Conservation (phyloP, 352 stramenopile species). For the Phytophthora multivora region DNA sequence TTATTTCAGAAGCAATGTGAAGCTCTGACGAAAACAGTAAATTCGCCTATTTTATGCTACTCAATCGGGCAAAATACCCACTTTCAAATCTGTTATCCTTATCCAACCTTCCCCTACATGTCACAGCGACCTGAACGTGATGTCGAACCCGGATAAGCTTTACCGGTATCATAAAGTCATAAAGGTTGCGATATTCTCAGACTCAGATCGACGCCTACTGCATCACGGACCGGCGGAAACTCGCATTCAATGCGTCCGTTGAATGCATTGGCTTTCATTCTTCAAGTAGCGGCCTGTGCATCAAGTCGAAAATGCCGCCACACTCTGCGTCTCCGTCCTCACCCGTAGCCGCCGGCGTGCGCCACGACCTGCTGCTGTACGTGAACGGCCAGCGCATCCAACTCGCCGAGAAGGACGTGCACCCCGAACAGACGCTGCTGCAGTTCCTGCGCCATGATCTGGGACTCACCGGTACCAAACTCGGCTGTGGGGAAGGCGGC, state of each 20-base stretch:
- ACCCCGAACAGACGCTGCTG: conserved; percentile 81
- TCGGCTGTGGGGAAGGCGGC: conserved; percentile 95
- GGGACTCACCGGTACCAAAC: conserved; percentile 82
- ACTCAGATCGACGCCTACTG: too few relatives aligned
- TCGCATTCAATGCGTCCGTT: conserved; percentile 15
- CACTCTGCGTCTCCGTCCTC: conserved; percentile 11
- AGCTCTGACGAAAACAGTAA: too few relatives aligned
- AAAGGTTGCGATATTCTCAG: too few relatives aligned
- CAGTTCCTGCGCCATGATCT: conserved; percentile 81
- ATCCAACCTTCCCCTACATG: too few relatives aligned
- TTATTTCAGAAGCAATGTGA: too few relatives aligned
- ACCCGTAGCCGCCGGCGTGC: conserved; percentile 22
- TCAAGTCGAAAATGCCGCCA: conserved; percentile 13
- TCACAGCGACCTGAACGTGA: too few relatives aligned
- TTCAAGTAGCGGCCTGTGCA: conserved; percentile 9
- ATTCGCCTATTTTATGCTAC: too few relatives aligned
- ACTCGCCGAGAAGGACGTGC: conserved; percentile 53
- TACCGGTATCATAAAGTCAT: too few relatives aligned
- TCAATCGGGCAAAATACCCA: too few relatives aligned
- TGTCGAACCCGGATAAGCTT: too few relatives aligned
- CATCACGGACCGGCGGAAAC: background rate
- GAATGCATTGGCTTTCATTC: conserved; percentile 6
- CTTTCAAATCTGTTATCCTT: too few relatives aligned
- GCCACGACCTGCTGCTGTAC: conserved; percentile 70
- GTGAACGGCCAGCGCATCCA: conserved; percentile 71